Evolutionary conservation across 352 stramenopile species (phyloP), one percentile per base, ranked within the genome.

Genomic region (Globisporangium irregulare): DNA sequence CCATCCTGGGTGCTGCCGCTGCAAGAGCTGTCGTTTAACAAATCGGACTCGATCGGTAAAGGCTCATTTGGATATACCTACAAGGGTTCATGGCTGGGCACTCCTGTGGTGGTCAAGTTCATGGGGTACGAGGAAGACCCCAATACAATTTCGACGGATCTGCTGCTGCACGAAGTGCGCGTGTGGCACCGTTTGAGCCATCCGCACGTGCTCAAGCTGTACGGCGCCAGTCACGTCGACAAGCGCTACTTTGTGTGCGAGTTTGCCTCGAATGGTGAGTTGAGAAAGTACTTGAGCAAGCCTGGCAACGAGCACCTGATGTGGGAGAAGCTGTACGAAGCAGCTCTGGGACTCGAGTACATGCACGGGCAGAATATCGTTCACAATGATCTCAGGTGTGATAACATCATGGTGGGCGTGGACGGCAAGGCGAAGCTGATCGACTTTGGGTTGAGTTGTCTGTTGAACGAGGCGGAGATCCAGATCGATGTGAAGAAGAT

Each of bases 301-400:
- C 48, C 9, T 1, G 20, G 25, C 18, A 62, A 62, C 32, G 18
- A 29, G 2, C 8, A 22, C 1, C 1, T 50, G 2, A 12, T 22
- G 18, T 62, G 56, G 56, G 6, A 50, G 32, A 62, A 62, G 32
- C 1, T 62, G 32, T 50, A 62, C 14, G 56, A 62, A 62, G 56
- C n/a, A n/a, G n/a, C n/a, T n/a, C n/a, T n/a, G n/a, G n/a, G n/a
- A n/a, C n/a, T n/a, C n/a, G n/a, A n/a, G n/a, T n/a, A n/a, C n/a
- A n/a, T n/a, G n/a, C n/a, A n/a, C n/a, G n/a, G n/a, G n/a, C n/a
- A n/a, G n/a, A n/a, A n/a, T n/a, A n/a, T n/a, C n/a, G n/a, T n/a
- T n/a, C n/a, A n/a, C n/a, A n/a, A n/a, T n/a, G n/a, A n/a, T n/a
- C n/a, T 59, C 14, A 59, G 8, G n/a, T 38, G 53, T 18, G 24